Evolutionary conservation across 306 rosid species (phyloP).

Genomic region (Hylodesmum podocarpum): DNA sequence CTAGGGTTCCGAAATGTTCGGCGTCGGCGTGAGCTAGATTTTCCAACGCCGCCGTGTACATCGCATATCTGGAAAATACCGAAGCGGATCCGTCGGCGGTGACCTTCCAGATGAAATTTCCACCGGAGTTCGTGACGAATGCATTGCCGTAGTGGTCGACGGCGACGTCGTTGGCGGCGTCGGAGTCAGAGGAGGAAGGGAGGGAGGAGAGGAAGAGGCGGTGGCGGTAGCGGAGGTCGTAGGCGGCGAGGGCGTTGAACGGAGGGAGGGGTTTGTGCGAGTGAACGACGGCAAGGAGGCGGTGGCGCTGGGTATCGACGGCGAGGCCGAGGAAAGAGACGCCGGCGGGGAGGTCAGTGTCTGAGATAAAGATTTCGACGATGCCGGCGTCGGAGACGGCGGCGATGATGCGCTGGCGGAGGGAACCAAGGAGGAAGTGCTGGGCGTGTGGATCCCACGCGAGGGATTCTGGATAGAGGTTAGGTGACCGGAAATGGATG

Average conservation of each 20-base stretch:
- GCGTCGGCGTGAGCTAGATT: neutral
- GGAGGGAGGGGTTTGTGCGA: conserved; percentile 41
- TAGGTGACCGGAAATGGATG: conserved; percentile 63
- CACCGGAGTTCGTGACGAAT: conserved; percentile 69
- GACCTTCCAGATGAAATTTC: conserved; percentile 80
- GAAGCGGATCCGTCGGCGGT: conserved; percentile 46
- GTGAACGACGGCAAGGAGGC: conserved; percentile 64
- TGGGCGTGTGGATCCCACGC: conserved; percentile 68
- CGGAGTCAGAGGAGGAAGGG: conserved; percentile 31
- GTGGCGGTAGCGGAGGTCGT: conserved; percentile 56
- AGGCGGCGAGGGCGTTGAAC: conserved; percentile 79
- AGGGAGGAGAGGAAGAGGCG: conserved; percentile 70
- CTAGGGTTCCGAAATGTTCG: conserved; percentile 28
- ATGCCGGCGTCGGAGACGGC: conserved; percentile 82
- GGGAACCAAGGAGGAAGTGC: conserved; percentile 74
- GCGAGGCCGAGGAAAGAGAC: conserved; percentile 64
- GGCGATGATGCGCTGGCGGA: conserved; percentile 44
- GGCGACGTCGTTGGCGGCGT: conserved; percentile 67
- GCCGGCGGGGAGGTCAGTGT: conserved; percentile 53
- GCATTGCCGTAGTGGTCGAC: conserved; percentile 69
- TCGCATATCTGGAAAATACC: conserved; percentile 57
- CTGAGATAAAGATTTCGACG: conserved; percentile 59
- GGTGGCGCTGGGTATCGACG: conserved; percentile 46
- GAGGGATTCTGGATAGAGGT: conserved; percentile 70
- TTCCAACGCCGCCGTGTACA: conserved; percentile 21